Base-by-base conservation (phyloP, 2,329 filamentous ascomycete species). In the Pseudocercospora musae region DNA sequence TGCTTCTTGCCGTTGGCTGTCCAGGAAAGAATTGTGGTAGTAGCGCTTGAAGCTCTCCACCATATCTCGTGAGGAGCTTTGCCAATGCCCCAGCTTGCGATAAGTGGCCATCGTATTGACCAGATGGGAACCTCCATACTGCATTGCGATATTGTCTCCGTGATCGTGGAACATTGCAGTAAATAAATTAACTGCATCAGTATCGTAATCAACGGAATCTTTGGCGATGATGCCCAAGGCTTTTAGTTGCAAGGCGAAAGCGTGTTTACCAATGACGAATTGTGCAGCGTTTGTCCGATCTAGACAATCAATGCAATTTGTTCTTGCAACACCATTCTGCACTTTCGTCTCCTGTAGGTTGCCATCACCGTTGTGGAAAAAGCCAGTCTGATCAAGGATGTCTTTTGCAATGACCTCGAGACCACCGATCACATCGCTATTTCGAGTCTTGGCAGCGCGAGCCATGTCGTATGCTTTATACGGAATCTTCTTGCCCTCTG, bases 81-180 rank as follows among this genome's bases (percentile, higher is more conserved):
- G 96, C 95, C 95, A 99, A 75, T 98, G 94, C 69, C 98, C 98
- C 75, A 97, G 96, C 78, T 98, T 98, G 61, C 95, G 90, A 76
- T 99, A 99, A 4, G 95, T 99, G 68, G 96, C 93, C 93, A 99
- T 98, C 0, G 95, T 99, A 75, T 99, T 99, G 70, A 99, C 95
- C 0, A 99, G 84, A 76, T 99, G 95, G 2, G 93, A 98, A 9
- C 95, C 95, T 60, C 95, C 95, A 70, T 99, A 99, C 75, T 99
- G 95, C 58, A 98, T 90, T 0, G 95, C 95, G 71, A 99, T 98
- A 3, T 93, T 97, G 76, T 99, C 95, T 61, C 95, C 95, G 73
- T 99, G 95, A 69, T 96, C 92, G 75, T 98, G 93, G 79, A 93
- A 79, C 94, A 99, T 98, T 71, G 96, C 91, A 0, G 95, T 98